Evolutionary conservation across 1,284 basidiomycete species (phyloP).

Genomic region (Boletus mariae): DNA sequence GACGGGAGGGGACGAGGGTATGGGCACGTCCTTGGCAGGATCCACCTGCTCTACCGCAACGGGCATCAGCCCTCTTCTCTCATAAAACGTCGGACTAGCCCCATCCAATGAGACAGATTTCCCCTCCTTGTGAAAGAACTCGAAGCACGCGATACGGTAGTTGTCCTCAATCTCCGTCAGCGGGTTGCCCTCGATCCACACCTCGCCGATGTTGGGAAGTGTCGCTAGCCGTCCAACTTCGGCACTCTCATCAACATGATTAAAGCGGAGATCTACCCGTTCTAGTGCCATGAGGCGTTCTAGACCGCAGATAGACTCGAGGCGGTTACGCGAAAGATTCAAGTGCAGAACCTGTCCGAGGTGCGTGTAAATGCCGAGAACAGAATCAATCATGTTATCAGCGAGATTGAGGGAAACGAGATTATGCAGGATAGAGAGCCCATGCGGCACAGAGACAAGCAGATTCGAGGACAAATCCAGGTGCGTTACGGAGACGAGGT

Average conservation of each 20-base stretch:
- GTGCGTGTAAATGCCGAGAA: conserved; percentile 80
- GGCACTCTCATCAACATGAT: conserved; percentile 76
- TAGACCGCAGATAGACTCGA: conserved; percentile 91
- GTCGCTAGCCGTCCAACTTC: conserved; percentile 85
- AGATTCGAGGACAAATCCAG: conserved; percentile 90
- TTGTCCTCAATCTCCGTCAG: conserved; percentile 68
- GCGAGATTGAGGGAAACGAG: conserved; percentile 86
- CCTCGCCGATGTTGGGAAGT: conserved; percentile 71
- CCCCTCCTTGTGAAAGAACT: conserved; percentile 79
- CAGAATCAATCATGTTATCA: conserved; percentile 95
- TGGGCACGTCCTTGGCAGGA: conserved; percentile 46
- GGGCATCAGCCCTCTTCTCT: conserved; percentile 59
- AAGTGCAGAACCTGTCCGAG: conserved; percentile 76
- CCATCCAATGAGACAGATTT: conserved; percentile 76
- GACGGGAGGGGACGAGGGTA: conserved; percentile 55
- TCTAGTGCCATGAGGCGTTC: conserved; percentile 83
- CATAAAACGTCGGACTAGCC: conserved; percentile 68
- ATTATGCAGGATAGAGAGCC: conserved; percentile 70
- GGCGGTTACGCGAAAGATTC: conserved; percentile 81
- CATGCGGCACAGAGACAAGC: conserved; percentile 79
- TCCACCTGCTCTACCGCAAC: conserved; percentile 50
- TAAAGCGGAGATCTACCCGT: conserved; percentile 83
- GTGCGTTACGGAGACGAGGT: conserved; percentile 76
- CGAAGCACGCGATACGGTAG: conserved; percentile 76
- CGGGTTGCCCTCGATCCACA: conserved; percentile 82